Evolutionary conservation across 345 rosid species (phyloP).

Genomic region (Eucalyptus guilfoylei): DNA sequence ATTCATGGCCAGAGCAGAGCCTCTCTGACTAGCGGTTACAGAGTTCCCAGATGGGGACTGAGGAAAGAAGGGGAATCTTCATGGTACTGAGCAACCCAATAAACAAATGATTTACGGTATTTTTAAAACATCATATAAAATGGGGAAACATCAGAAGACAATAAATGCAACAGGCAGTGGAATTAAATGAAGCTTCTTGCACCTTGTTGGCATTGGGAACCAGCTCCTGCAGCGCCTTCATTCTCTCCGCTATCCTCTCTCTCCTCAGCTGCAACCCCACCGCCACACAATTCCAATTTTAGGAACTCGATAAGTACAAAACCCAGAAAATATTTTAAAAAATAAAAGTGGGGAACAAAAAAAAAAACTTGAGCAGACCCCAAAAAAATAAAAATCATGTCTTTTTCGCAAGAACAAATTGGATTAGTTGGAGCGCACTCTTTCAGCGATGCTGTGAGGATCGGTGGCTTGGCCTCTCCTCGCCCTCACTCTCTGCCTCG

Average conservation of each 20-base stretch:
- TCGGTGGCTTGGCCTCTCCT: conserved; percentile 99
- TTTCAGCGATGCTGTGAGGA: conserved; percentile 96
- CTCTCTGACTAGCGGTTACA: background rate
- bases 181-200: background rate
- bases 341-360: background rate
- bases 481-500: conserved; percentile 81
- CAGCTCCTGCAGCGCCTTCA: conserved; percentile 95
- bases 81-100: background rate
- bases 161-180: background rate
- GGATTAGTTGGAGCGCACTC: conserved; percentile 24
- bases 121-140: background rate
- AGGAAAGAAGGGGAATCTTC: background rate
- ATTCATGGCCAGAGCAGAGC: background rate
- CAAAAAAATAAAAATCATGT: background rate
- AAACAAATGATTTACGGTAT: background rate
- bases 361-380: background rate
- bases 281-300: background rate
- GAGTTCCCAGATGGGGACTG: background rate
- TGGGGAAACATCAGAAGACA: background rate
- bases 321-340: background rate
- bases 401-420: background rate
- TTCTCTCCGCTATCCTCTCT: conserved; percentile 95
- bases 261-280: conserved; percentile 59
- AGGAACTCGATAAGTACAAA: background rate
- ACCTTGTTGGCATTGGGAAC: conserved; percentile 99